Base-by-base conservation (phyloP, 805 yeast species). In the Cyberlindnera veronae region DNA sequence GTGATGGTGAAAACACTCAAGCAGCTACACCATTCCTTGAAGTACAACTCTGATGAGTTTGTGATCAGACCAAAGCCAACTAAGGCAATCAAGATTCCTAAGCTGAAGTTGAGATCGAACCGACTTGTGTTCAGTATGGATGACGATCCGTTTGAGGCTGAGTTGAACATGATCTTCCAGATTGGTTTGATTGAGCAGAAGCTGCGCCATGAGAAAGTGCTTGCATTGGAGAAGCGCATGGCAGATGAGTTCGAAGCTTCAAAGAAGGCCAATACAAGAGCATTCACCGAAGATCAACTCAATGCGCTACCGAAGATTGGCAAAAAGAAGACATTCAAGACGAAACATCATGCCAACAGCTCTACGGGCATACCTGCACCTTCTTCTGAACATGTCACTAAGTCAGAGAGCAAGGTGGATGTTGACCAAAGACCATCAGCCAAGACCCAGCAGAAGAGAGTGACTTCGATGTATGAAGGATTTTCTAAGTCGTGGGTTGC, bases 101-200 rank as follows among this genome's bases (percentile, higher is more conserved):
- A 63, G 16, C 62, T 87, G 3, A 70, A 73, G 17, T 49, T 89
- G 27, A 71, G 65, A 30, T 68, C 95, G 0, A 67, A 67, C 6
- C 66, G 75, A 29, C 68, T 86, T 46, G 67, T 82, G 5, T 63
- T 89, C 28, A 71, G 82, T 18, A 69, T 89, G 47, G 95, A 86
- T 41, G 95, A 86, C 59, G 97, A 91, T 61, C 91, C 95, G 7
- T 89, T 90, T 58, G 98, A 91, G 60, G 68, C 79, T 7, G 81
- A 86, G 51, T 63, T 90, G 34, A 73, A 77, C 17, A 67, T 76
- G 53, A 76, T 82, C 20, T 79, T 73, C 53, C 81, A 81, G 50
- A 68, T 83, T 10, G 95, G 95, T 1, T 36, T 63, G 16, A 43
- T 69, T n/a, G 91, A 81, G 50, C 95, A 87, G 55, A 69, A 67